These are phyloP conservation scores for Strobilomyces echinocephalus DNA, from an alignment of 768 basidiomycete species.

Conservation along the genomic window DNA sequence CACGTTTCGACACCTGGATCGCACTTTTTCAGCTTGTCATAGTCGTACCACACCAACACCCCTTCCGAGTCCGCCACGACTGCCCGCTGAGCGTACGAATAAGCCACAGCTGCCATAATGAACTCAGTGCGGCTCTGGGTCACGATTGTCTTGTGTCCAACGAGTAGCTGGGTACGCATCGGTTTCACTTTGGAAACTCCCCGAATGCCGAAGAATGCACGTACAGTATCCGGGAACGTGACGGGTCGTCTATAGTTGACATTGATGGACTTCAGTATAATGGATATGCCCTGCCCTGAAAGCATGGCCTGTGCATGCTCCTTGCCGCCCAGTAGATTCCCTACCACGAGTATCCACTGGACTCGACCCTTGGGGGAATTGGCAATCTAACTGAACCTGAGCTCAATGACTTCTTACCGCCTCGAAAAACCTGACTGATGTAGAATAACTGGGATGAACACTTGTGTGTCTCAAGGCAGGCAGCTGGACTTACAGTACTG, in stretches of 20 bases:
- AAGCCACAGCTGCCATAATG: conserved; percentile 49
- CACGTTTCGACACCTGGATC: conserved; percentile 51
- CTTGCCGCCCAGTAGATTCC: conserved; percentile 55
- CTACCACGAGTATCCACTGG: conserved; percentile 58
- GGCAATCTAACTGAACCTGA: background rate
- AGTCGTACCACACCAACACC: conserved; percentile 74
- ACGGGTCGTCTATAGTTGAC: conserved; percentile 68
- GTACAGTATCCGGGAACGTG: conserved; percentile 70
- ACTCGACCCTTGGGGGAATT: conserved; percentile 51
- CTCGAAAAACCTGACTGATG: conserved; percentile 63
- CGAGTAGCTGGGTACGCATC: conserved; percentile 43
- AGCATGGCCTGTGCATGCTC: conserved; percentile 53
- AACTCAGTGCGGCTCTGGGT: conserved; percentile 41
- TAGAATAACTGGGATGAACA: background rate
- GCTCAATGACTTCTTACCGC: conserved; percentile 39
- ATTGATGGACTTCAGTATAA: conserved; percentile 69
- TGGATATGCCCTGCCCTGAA: conserved; percentile 57
- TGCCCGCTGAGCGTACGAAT: conserved; percentile 57
- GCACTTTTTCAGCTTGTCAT: conserved; percentile 59
- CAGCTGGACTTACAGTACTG: conserved; percentile 49
- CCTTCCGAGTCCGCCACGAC: conserved; percentile 65
- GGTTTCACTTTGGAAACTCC: background rate
- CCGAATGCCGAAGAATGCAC: conserved; percentile 20
- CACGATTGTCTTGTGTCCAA: conserved; percentile 54
- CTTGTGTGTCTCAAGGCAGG: background rate